A percentile compares a stretch with the other conserved stretches of the same genome.
phyloP scores from a whole-genome alignment of 169 alveolate genomes.

The Babesia ovata region DNA sequence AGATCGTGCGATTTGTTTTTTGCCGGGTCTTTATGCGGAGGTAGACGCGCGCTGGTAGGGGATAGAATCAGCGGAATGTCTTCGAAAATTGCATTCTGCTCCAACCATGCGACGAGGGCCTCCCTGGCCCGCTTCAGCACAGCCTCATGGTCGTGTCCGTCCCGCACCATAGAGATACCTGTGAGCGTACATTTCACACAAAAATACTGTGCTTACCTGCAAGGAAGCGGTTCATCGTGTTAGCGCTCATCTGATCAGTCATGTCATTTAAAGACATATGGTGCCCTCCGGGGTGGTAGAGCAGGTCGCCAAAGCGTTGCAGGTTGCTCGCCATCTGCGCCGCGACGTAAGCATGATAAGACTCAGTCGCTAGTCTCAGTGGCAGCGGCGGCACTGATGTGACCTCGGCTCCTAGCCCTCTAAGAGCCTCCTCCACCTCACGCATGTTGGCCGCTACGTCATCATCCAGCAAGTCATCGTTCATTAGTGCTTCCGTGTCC shows the following conservation, averaged over 20 bases:
- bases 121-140: constrained; percentile 17
- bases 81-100: constrained; percentile 26
- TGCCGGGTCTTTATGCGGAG: constrained; percentile 15
- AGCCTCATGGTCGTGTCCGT: constrained; percentile 18
- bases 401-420: constrained; percentile 46
- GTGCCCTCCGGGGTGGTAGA: constrained; percentile 7
- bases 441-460: constrained; percentile 27
- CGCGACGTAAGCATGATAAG: constrained; percentile 46
- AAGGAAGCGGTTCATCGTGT: constrained; percentile 1
- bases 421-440: constrained; percentile 22
- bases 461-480: constrained; percentile 23
- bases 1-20: background rate
- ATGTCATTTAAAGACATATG: constrained; percentile 7
- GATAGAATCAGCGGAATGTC: constrained; percentile 25
- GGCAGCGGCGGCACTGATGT: constrained; percentile 8
- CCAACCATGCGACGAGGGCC: constrained; percentile 29
- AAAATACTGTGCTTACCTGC: constrained; percentile 6
- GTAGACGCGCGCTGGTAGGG: constrained; percentile 32
- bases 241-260: constrained; percentile 8
- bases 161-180: constrained; percentile 14
- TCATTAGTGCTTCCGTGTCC: constrained; percentile 19
- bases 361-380: constrained; percentile 10
- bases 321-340: constrained; percentile 53
- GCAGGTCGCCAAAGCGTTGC: constrained; percentile 44
- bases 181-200: background rate